Base-by-base conservation (phyloP, 139 green algal genomes). In the Helicosporidium sp. region DNA sequence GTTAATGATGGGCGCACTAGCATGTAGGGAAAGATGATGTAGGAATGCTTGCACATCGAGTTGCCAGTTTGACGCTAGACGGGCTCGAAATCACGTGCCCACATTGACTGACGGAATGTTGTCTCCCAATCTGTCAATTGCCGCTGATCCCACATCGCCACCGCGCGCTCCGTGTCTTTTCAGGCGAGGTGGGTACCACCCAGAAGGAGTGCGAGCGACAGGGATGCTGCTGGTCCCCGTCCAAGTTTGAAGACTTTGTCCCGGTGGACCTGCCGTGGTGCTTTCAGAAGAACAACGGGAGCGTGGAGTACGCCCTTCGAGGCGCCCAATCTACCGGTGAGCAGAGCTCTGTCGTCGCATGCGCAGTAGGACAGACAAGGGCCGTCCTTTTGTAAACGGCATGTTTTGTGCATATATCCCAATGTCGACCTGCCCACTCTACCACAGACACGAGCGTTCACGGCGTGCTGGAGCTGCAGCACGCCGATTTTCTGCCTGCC, bases 141-240 rank as follows among this genome's bases (percentile, higher is more conserved):
- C 17, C 27, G 3, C 46, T 24, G 6, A 4, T 18, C 46, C 15
- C 20, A 18, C 17, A 2, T 26, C 22, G 43, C 45, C 17, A 13
- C 16, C n/a, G 7, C 3, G 6, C 43, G 0, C 26, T 27, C 16
- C 26, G 7, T 24, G 23, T 6, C n/a, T 26, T 17, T 33, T 26
- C 45, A 74, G 65, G 68, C 3, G 68, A 61, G 51, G n/a, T 51
- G 10, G 69, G 66, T n/a, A 77, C 74, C 23, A 41, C 44, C 5
- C 48, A 61, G 34, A 23, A 41, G 17, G 46, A 55, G 23, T 77
- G 69, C 40, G 49, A 66, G 54, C 26, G 12, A 13, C 58, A 44
- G 24, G 52, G 49, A 6, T 77, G 66, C 52, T 77, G 66, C 49
- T 77, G 66, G 66, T 16, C 27, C 2, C 53, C 57, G 13, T 33